Evolutionary conservation across 495 filamentous ascomycete genomes (phyloP), one percentile per base, ranked within the genome.

Genomic region (Xanthoparmelia taractica): DNA sequence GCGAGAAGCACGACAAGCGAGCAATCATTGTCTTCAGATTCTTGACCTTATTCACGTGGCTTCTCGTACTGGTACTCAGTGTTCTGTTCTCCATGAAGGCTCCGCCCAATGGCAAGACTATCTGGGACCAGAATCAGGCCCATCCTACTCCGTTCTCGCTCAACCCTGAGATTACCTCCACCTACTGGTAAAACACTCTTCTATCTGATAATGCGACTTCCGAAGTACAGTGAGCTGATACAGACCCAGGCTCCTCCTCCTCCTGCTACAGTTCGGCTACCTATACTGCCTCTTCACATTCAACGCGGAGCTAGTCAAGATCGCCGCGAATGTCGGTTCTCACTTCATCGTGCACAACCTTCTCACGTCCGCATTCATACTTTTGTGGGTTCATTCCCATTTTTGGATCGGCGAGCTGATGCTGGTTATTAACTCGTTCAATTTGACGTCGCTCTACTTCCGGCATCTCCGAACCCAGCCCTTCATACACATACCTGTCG

Each of bases 331-430:
- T 52, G 85, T 93, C 17, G 90, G 88, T 63, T 81, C 83, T 64
- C 89, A 96, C 76, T 96, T 92, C 74, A 92, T 94, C 71, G 63
- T 89, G 68, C 86, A 87, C 79, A 96, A 95, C 76, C 73, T 96
- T 17, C 82, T 96, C 57, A 78, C 87, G 68, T 86, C 90, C 58
- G 81, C 77, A 57, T 95, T 89, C 76, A 82, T 95, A 43, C 83
- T 92, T 76, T 84, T 96, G 61, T 95, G 92, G 82, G 85, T 87
- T 31, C 85, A 87, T 65, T 81, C 78, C 55, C 78, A 86, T 73
- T 92, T 92, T 75, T 85, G 81, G 82, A 69, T 74, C 38, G 82
- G 88, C 27, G 88, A 93, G 77, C 48, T 92, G 55, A 77, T 95
- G 67, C 73, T 94, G 65, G 77, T 91, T 63, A 75, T 88, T 76